Base-by-base conservation (phyloP, 495 filamentous ascomycete genomes). In the Penicillium roqueforti region DNA sequence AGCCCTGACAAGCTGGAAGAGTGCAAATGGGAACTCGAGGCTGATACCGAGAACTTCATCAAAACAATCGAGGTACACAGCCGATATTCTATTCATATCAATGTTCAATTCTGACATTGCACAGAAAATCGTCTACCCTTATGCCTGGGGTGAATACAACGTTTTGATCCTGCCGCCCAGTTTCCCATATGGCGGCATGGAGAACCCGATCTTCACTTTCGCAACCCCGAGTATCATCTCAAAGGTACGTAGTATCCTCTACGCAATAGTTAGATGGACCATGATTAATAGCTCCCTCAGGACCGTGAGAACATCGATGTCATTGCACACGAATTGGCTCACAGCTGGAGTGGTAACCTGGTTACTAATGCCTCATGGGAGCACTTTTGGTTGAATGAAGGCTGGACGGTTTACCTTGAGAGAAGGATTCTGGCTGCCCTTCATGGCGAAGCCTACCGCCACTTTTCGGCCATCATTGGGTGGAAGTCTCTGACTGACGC, bases 381-480 rank as follows among this genome's bases (percentile, higher is more conserved):
- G 68, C 92, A 98, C 62, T 97, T 96, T 66, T 97, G 92, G 92
- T 69, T 97, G 50, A 97, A 97, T 59, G 92, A 96, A 67, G 91
- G 91, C 29, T 97, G 92, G 92, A 96, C 92, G 3, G 87, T 85
- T 7, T 96, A 97, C 65, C 82, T 97, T 7, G 93, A 98, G 70
- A 82, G 92, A 44, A 80, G 92, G 59, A 67, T 67, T 29, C 29
- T 69, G 54, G 68, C 63, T 45, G 68, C 66, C 19, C 49, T 70
- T 31, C 91, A 96, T 57, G 89, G 90, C 26, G 86, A 93, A 55
- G 68, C 88, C 2, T 83, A 95, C 59, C 87, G 92, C 54, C 86
- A 96, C 69, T 97, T 98, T 68, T 93, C 88, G 5, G 84, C 92
- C 53, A 93, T 98, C 52, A 92, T 95, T 56, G 71, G 68, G 29